A percentile compares a stretch with the other conserved stretches of the same genome.
Evolutionary conservation across 495 filamentous ascomycete species (phyloP).

Genomic region (Penicillium verhagenii): DNA sequence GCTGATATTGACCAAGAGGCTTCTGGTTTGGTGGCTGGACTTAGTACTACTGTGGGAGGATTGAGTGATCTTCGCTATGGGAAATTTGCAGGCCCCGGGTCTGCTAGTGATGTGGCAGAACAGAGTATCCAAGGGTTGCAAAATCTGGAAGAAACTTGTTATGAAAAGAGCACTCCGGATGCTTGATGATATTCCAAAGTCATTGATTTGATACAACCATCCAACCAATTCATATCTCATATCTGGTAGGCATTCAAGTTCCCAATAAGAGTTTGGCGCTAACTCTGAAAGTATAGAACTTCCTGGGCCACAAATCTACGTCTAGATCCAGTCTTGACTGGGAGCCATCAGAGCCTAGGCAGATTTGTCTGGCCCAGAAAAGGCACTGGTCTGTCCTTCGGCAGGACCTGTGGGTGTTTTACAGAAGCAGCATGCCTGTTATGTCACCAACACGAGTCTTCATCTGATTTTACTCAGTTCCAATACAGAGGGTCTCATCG

Average conservation of each 20-base stretch:
- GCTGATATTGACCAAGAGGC: constrained; percentile 62
- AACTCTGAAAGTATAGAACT: neutral
- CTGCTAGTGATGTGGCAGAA: constrained; percentile 59
- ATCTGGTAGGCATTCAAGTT: neutral
- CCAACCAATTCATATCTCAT: neutral
- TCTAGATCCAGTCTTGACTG: neutral
- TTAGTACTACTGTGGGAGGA: constrained; percentile 62
- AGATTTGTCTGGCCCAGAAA: neutral
- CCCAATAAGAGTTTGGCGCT: neutral
- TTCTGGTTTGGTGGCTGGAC: constrained; percentile 54
- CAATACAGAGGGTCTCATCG: neutral
- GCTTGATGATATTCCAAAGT: neutral
- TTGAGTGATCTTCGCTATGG: constrained; percentile 85
- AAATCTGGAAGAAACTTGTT: constrained; percentile 63
- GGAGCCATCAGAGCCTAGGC: neutral
- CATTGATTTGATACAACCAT: neutral
- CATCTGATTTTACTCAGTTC: neutral
- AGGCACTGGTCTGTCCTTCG: neutral
- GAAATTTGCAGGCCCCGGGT: constrained; percentile 58
- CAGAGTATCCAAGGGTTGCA: constrained; percentile 53
- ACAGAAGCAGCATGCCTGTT: neutral
- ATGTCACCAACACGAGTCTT: neutral
- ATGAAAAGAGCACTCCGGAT: constrained; percentile 20
- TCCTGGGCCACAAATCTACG: neutral
- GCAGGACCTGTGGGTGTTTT: neutral